Percentiles rank a stretch among this genome's conserved stretches.
phyloP scores from a whole-genome alignment of 768 basidiomycete genomes.

The Strobilomyces echinocephalus region DNA sequence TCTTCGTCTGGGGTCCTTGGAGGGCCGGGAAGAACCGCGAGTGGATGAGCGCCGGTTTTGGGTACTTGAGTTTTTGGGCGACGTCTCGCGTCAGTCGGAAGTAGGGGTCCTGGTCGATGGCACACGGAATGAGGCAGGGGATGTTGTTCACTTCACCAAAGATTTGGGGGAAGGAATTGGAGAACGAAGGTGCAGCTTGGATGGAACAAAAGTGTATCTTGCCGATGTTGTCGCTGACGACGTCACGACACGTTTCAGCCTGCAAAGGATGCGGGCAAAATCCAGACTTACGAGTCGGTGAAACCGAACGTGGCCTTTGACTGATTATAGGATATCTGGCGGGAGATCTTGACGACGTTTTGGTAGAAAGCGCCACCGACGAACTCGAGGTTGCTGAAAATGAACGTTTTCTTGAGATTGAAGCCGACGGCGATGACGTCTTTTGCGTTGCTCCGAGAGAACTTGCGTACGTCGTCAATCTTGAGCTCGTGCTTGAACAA shows the following conservation, averaged over 20 bases:
- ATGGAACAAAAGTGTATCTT: conserved; percentile 95
- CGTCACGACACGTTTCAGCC: not conserved
- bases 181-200: conserved; percentile 95
- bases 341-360: conserved; percentile 89
- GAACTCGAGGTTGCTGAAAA: conserved; percentile 89
- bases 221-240: conserved; percentile 90
- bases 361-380: conserved; percentile 92
- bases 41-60: conserved; percentile 88
- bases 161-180: conserved; percentile 97
- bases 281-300: conserved; percentile 75
- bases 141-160: conserved; percentile 79
- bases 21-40: conserved; percentile 98
- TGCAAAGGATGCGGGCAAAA: too few species aligned
- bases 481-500: conserved; percentile 94
- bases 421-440: conserved; percentile 98
- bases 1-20: conserved; percentile 97
- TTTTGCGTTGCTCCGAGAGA: conserved; percentile 80
- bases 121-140: conserved; percentile 94
- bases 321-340: conserved; percentile 90
- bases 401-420: conserved; percentile 88
- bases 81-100: conserved; percentile 98
- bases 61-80: conserved; percentile 90
- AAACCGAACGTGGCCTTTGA: conserved; percentile 96
- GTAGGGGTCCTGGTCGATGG: conserved; percentile 96
- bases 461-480: conserved; percentile 79